Base-by-base conservation (phyloP, 176 grass and related monocot genomes). In the Zea luxurians region DNA sequence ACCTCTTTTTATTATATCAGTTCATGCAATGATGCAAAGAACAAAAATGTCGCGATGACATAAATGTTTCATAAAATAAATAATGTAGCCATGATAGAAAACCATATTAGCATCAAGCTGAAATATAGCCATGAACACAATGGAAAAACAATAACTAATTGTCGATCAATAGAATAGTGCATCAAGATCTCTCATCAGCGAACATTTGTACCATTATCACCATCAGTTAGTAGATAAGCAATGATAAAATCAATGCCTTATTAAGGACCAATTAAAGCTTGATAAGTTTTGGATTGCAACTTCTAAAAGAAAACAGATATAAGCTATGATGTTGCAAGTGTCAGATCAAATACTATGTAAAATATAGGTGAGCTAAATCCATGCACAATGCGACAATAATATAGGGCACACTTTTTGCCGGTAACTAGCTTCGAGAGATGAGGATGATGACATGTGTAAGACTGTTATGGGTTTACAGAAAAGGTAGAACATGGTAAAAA, bases 51-150 rank as follows among this genome's bases (percentile, higher is more conserved):
- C 20, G 41, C 2, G 55, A 47, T 48, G 16, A 43, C 17, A 57
- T 65, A 48, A 78, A 73, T 36, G 45, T 72, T 17, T 63, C 20
- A 37, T 8, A 70, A 35, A 21, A 52, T 63, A 63, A 70, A 3
- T 40, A 76, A 11, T 42, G 46, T 68, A 66, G 15, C n/a, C 16
- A 40, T 37, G 15, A 46, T 21, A 13, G 18, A 61, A 48, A 50
- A 38, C 6, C 16, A 5, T 78, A 54, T 16, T 69, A 42, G 43
- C 15, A 10, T 71, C 10, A 63, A 53, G 65, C 45, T 64, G 17
- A 70, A 13, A 48, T 43, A 69, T 61, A 83, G 68, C 68, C 65
- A 61, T 40, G 46, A 37, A 77, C 16, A 61, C 41, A 48, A 54
- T 9, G 63, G 18, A 54, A 7, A 8, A 75, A 61, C 11, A 48